Base-by-base conservation (phyloP, 2,329 filamentous ascomycete species). In the Arachnopeziza araneosa region DNA sequence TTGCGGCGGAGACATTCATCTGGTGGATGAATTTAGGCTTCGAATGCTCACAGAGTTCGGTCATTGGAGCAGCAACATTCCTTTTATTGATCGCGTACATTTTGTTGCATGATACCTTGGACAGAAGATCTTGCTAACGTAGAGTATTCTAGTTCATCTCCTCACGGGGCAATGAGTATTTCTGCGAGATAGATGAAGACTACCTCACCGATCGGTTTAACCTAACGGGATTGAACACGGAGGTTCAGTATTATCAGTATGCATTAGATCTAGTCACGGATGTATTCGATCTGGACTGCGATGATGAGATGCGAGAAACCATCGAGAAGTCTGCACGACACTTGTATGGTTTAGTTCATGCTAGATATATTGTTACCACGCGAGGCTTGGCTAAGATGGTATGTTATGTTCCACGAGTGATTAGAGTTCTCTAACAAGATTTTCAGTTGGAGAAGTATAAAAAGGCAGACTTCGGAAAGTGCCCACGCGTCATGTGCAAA, bases 221-320 rank as follows among this genome's bases (percentile, higher is more conserved):
- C 77, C 81, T 99, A 63, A 99, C 95, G 0, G 95, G 95, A 48
- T 84, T 99, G 55, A 97, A 98, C 77, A 93, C 91, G 44, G 95
- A 99, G 74, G 95, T 99, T 17, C 91, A 96, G 72, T 97, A 98
- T 80, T 99, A 99, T 72, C 95, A 99, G 76, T 97, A 99, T 84
- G 95, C 95, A 19, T 84, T 99, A 52, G 95, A 99, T 73, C 85
- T 99, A 19, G 91, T 99, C 60, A 99, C 95, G 55, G 95, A 99
- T 71, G 93, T 98, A 54, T 99, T 99, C 76, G 95, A 99, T 73
- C 87, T 98, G 71, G 95, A 99, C 75, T 97, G 95, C 77, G 93
- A 98, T 74, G 95, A 99, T 75, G 93, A 98, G 70, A 96, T 98
- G 87, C 86, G 95, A 65, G 95, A 98, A 79, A 91, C 93, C 64